Evolutionary conservation across 2,329 filamentous ascomycete genomes (phyloP), one percentile per base, ranked within the genome.

Genomic region (Sarocladiaceae sp.): DNA sequence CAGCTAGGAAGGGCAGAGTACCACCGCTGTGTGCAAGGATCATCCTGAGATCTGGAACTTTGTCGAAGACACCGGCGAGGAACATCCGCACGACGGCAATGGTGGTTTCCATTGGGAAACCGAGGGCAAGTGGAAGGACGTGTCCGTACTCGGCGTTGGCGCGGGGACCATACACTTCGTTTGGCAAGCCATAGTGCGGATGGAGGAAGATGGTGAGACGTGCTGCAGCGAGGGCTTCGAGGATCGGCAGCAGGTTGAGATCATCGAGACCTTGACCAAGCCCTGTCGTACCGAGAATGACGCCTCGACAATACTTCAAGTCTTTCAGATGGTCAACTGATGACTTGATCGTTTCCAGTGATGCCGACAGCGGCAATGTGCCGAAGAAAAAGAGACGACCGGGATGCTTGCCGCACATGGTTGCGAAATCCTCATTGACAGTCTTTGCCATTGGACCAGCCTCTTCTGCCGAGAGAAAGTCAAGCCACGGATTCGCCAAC

Each of bases 401-500:
- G 0, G 81, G 80, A 54, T 86, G 79, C 46, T 75, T 65, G 5
- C 71, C 74, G 70, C 92, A 96, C 68, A 90, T 86, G 40, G 66
- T 62, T 48, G 90, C 82, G 50, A 96, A 85, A 58, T 93, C 89
- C 58, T 85, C 74, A 66, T 96, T 97, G 66, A 96, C 85, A 1
- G 74, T 75, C 50, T 63, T 57, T 1, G 90, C 90, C 47, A 85
- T 83, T 26, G 69, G 65, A 2, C 78, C 80, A 0, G 88, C 87
- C 57, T 86, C 80, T 3, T 73, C 66, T 0, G 81, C 64, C 10
- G 74, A 65, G 0, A 96, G 71, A 64, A 96, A 97, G 69, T 97
- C 92, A 2, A 97, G 79, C 92, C 92, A 97, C 0, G 92, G 92
- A 64, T 97, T 97, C 13, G 92, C 92, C 20, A 96, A 82, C 1